Evolutionary conservation across 371 early-diverging fungal genomes (phyloP).

Genomic region (Saksenaea vasiformis): DNA sequence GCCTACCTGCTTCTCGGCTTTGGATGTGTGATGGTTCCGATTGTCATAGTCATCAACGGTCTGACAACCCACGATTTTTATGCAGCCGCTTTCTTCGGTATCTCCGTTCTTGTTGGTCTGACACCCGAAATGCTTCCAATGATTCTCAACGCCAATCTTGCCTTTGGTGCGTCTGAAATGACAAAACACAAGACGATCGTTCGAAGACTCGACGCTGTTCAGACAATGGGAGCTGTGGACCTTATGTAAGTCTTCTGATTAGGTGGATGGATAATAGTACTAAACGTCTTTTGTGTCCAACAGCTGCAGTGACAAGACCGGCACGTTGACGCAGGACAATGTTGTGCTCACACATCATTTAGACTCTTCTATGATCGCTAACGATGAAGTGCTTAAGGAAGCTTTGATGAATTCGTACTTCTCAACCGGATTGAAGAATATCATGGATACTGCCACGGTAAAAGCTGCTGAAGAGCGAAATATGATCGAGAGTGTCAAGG

Average conservation of each 20-base stretch:
- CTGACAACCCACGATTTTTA: constrained; percentile 29
- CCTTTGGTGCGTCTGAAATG: constrained; percentile 40
- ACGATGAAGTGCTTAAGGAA: constrained; percentile 22
- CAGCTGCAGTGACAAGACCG: constrained; percentile 49
- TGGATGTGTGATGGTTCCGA: constrained; percentile 32
- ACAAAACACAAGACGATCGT: constrained; percentile 40
- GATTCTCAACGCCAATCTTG: constrained; percentile 47
- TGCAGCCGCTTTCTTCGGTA: constrained; percentile 37
- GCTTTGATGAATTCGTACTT: constrained; percentile 43
- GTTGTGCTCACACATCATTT: constrained; percentile 32
- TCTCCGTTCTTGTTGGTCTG: constrained; percentile 46
- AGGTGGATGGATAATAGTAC: not conserved
- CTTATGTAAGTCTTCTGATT: constrained; percentile 17
- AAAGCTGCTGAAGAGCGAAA: constrained; percentile 9
- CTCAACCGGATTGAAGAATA: constrained; percentile 43
- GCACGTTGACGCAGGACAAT: constrained; percentile 43
- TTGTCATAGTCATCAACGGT: constrained; percentile 39
- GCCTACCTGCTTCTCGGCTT: constrained; percentile 38
- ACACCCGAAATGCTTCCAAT: constrained; percentile 53
- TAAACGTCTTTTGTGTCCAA: not conserved
- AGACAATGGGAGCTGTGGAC: constrained; percentile 39
- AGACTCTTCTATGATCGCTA: constrained; percentile 24
- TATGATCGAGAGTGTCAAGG: not conserved
- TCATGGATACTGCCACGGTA: constrained; percentile 38
- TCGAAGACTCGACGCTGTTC: constrained; percentile 39